Conservation (phyloP, 495 filamentous ascomycete genomes). For the Glonium stellatum region DNA sequence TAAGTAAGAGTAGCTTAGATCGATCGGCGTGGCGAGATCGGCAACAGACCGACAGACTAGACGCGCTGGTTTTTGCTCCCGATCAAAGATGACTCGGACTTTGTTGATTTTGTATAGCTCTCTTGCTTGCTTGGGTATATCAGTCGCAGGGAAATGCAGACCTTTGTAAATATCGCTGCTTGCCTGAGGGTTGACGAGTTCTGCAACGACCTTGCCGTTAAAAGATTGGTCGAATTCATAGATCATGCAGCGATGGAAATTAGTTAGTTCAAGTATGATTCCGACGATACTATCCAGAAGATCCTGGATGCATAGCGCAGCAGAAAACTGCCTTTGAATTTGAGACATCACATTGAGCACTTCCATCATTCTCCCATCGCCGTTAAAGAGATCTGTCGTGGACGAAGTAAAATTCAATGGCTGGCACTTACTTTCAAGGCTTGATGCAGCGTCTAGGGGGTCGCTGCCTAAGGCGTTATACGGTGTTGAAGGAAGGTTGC, state of each 20-base stretch:
- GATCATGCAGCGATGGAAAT: slow-evolving; percentile 12
- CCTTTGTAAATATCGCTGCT: slow-evolving; percentile 9
- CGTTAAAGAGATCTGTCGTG: slow-evolving; percentile 4
- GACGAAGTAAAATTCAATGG: slow-evolving; percentile 5
- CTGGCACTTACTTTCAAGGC: slow-evolving; percentile 4
- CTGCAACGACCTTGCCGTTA: slow-evolving; percentile 13
- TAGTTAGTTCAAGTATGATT: slow-evolving; percentile 7
- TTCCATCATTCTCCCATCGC: slow-evolving; percentile 6
- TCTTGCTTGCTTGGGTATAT: slow-evolving; percentile 17
- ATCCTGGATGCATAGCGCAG: background rate
- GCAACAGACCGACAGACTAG: slow-evolving; percentile 4
- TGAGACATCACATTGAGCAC: slow-evolving; percentile 14
- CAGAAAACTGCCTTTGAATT: slow-evolving; percentile 14
- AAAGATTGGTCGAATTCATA: slow-evolving; percentile 12
- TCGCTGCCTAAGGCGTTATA: slow-evolving; percentile 6
- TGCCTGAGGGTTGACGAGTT: slow-evolving; percentile 8
- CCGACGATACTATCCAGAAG: slow-evolving; percentile 12
- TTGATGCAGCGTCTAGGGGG: slow-evolving; percentile 7
- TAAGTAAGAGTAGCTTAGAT: slow-evolving; percentile 15
- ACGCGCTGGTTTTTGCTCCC: slow-evolving; percentile 3
- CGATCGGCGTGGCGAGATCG: slow-evolving; percentile 7
- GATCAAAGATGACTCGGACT: slow-evolving; percentile 14
- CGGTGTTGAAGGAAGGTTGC: slow-evolving; percentile 6
- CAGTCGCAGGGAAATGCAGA: slow-evolving; percentile 15
- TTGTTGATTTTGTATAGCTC: slow-evolving; percentile 15